Evolutionary conservation across 2,329 filamentous ascomycete genomes (phyloP).

Genomic region (Aquanectria penicillioides): DNA sequence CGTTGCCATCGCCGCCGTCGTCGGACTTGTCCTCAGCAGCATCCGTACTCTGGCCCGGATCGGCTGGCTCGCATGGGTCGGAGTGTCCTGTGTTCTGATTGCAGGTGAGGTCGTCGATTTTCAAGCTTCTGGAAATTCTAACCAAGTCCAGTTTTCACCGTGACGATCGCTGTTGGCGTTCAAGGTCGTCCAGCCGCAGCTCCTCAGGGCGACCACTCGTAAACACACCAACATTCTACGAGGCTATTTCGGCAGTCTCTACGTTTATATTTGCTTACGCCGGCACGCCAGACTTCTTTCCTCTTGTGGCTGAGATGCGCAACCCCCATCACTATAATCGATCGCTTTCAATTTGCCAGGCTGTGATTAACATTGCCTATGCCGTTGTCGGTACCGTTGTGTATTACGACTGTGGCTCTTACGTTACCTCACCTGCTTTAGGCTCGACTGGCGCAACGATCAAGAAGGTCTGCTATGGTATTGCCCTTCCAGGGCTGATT

Average conservation of each 20-base stretch:
- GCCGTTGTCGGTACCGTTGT: conserved; percentile 49
- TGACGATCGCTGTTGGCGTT: conserved; percentile 32
- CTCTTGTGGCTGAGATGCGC: conserved; percentile 45
- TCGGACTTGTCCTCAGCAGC: conserved; percentile 41
- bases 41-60: conserved; percentile 32
- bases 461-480: conserved; percentile 56
- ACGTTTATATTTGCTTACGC: conserved; percentile 49
- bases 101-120: conserved; percentile 12
- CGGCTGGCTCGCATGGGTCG: background rate
- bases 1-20: conserved; percentile 38
- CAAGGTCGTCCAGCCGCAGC: conserved; percentile 28
- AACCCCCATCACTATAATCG: conserved; percentile 38
- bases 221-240: conserved; percentile 41
- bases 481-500: conserved; percentile 41
- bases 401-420: conserved; percentile 57
- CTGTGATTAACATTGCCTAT: conserved; percentile 45
- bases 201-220: conserved; percentile 28
- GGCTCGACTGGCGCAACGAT: conserved; percentile 53
- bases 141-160: conserved; percentile 25
- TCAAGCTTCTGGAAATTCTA: background rate
- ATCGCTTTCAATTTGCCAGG: conserved; percentile 37
- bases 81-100: background rate
- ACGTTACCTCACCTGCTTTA: conserved; percentile 56
- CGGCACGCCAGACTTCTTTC: conserved; percentile 47
- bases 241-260: conserved; percentile 44